A percentile compares a stretch with the other conserved stretches of the same genome.
Evolutionary conservation across 305 asterid genomes (phyloP).

Genomic region (Solanum hybrid): DNA sequence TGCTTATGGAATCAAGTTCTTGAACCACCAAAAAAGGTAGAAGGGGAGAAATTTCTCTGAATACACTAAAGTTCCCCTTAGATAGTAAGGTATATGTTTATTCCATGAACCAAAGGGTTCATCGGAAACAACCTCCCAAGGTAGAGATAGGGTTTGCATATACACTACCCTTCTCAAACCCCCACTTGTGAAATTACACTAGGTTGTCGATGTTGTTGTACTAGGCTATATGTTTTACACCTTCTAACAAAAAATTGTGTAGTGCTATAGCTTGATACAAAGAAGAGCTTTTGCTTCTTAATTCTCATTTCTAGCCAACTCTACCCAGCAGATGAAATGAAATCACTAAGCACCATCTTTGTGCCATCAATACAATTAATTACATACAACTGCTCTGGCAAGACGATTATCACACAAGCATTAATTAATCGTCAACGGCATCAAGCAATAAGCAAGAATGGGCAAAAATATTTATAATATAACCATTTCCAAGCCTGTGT

Average conservation of each 20-base stretch:
- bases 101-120: background rate
- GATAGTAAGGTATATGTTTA: background rate
- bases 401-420: background rate
- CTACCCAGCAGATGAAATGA: background rate
- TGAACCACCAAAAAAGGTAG: conserved; percentile 67
- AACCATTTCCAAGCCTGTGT: background rate
- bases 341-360: background rate
- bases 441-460: background rate
- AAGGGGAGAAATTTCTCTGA: background rate
- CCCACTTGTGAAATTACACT: background rate
- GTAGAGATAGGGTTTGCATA: background rate
- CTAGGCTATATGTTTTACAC: background rate
- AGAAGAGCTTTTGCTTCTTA: background rate
- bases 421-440: background rate
- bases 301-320: background rate
- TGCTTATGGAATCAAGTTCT: conserved; percentile 75
- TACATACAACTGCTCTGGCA: background rate
- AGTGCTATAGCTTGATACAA: background rate
- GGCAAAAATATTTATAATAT: background rate
- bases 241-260: background rate
- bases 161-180: background rate
- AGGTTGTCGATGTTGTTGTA: background rate
- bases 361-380: background rate
- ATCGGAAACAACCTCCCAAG: background rate
- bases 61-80: background rate